Evolutionary conservation across 257 asterid genomes (phyloP).

Genomic region (Petunia axillaris): DNA sequence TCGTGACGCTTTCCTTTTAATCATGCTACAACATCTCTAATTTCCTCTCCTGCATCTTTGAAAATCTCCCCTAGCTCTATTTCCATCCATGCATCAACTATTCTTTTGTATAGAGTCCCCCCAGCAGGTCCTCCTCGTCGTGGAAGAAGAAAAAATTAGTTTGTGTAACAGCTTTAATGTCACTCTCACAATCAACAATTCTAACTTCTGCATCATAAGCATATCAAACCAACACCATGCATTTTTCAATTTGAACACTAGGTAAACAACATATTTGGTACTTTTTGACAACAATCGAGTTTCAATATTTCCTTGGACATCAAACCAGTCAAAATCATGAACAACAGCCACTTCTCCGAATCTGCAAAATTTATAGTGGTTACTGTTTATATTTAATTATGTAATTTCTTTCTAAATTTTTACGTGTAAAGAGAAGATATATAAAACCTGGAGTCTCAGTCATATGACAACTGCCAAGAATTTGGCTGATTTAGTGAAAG

Average conservation of each 20-base stretch:
- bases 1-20: not conserved
- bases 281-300: not conserved
- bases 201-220: not conserved
- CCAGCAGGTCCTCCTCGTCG: not conserved
- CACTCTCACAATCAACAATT: not conserved
- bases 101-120: not conserved
- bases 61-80: not conserved
- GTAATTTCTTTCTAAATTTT: too few relatives aligned
- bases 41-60: not conserved
- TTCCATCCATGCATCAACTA: not conserved
- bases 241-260: not conserved
- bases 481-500: not conserved
- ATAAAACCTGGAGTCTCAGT: not conserved
- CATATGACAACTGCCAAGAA: not conserved
- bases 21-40: not conserved
- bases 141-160: not conserved
- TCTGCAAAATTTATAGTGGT: not conserved
- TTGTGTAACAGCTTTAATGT: not conserved
- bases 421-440: too few relatives aligned
- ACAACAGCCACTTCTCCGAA: not conserved
- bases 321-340: not conserved
- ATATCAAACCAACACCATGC: not conserved
- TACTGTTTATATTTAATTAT: too few relatives aligned
- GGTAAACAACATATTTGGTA: not conserved
- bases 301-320: not conserved